Evolutionary conservation across 2,329 filamentous ascomycete genomes (phyloP).

Genomic region (Cucurbitaria berberidis): DNA sequence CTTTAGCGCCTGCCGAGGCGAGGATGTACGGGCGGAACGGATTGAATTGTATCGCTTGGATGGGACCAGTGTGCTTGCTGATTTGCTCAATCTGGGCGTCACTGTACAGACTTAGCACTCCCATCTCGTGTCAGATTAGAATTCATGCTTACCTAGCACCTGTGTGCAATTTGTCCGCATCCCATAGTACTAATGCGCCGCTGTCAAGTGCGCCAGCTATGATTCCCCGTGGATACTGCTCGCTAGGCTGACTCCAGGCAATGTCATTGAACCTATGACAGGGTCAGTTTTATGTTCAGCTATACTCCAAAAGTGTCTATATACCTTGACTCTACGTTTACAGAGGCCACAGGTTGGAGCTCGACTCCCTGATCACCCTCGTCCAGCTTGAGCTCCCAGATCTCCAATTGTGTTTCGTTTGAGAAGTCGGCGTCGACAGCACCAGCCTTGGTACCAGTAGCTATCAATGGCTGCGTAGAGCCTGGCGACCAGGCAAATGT

Average conservation of each 20-base stretch:
- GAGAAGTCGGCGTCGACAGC: slow-evolving; percentile 98
- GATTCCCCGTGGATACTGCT: slow-evolving; percentile 80
- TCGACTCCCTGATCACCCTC: slow-evolving; percentile 77
- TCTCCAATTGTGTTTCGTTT: slow-evolving; percentile 92
- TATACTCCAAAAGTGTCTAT: slow-evolving; percentile 4
- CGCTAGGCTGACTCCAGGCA: slow-evolving; percentile 85
- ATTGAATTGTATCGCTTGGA: slow-evolving; percentile 97
- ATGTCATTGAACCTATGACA: slow-evolving; percentile 87
- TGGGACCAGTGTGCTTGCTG: slow-evolving; percentile 87
- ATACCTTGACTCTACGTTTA: slow-evolving; percentile 89
- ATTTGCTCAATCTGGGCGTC: slow-evolving; percentile 87
- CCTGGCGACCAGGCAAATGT: slow-evolving; percentile 96
- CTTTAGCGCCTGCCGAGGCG: slow-evolving; percentile 90
- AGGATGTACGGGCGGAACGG: slow-evolving; percentile 88
- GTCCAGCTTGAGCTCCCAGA: slow-evolving; percentile 92
- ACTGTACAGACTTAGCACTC: slow-evolving; percentile 47
- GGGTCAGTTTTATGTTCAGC: slow-evolving; percentile 25
- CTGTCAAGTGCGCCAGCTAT: slow-evolving; percentile 96
- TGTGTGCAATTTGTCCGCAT: slow-evolving; percentile 72
- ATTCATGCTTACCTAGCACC: slow-evolving; percentile 55
- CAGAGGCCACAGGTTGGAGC: slow-evolving; percentile 81
- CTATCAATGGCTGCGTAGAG: slow-evolving; percentile 77
- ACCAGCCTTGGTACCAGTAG: slow-evolving; percentile 91
- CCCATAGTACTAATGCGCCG: slow-evolving; percentile 91
- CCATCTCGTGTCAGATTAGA: slow-evolving; percentile 54